A percentile compares a stretch with the other conserved stretches of the same genome.
These are phyloP conservation scores for Pichia occidentalis DNA, from an alignment of 805 yeast species.

Conservation along the genomic window DNA sequence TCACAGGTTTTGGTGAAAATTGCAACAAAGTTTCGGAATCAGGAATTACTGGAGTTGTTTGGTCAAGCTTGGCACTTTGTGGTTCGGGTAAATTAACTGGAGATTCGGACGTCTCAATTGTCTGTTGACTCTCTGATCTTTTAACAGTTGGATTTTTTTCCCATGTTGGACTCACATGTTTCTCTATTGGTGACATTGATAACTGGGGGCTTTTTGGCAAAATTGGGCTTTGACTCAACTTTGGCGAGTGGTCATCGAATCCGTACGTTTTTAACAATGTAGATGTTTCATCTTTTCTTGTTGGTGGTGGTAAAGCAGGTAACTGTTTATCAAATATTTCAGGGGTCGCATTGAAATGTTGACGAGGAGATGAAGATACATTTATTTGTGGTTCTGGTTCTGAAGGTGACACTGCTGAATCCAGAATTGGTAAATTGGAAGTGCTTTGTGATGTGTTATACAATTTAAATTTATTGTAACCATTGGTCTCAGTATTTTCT, in stretches of 20 bases:
- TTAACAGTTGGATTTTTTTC: conserved; percentile 5
- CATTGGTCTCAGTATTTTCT: no score
- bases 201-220: conserved; percentile 7
- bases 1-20: no score
- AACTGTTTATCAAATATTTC: conserved; percentile 4
- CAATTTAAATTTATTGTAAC: no score
- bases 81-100: conserved; percentile 10
- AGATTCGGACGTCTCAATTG: conserved; percentile 6
- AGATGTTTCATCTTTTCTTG: neutral
- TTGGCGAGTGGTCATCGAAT: conserved; percentile 13
- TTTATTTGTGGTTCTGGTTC: conserved; percentile 2
- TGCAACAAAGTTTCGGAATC: conserved; percentile 7
- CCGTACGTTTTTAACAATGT: conserved; percentile 22
- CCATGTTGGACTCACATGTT: conserved; percentile 6
- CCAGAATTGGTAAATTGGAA: conserved; percentile 9
- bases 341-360: conserved; percentile 11
- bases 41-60: conserved; percentile 5
- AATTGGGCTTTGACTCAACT: conserved; percentile 9
- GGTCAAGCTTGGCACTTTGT: conserved; percentile 13
- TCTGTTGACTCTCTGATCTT: conserved; percentile 6
- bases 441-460: no score
- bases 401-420: neutral
- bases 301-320: conserved; percentile 9
- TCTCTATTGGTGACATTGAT: neutral
- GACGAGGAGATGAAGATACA: conserved; percentile 9